A percentile compares a stretch with the other conserved stretches of the same genome.
These are phyloP conservation scores for Nothophytophthora sp. DNA, from an alignment of 352 stramenopile genomes.

Conservation along the genomic window DNA sequence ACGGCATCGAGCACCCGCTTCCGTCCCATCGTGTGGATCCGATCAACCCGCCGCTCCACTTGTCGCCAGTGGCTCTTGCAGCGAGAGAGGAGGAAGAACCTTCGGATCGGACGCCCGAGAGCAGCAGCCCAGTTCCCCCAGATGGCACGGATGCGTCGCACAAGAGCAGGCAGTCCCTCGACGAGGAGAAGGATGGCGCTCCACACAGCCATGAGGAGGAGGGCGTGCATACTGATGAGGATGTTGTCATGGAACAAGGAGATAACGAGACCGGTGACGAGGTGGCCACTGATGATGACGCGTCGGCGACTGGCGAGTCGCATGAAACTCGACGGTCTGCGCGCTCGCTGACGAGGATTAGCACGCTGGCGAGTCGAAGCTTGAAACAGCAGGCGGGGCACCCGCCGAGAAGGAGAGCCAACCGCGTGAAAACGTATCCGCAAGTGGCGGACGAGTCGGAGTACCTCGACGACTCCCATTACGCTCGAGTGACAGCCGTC, in stretches of 20 bases:
- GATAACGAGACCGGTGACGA: slow-evolving; percentile 13
- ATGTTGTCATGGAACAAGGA: slow-evolving; percentile 7
- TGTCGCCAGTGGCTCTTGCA: slow-evolving; percentile 14
- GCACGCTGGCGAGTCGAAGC: slow-evolving; percentile 50
- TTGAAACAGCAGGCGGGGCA: slow-evolving; percentile 37
- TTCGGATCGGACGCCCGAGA: slow-evolving; percentile 23
- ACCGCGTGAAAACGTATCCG: slow-evolving; percentile 25
- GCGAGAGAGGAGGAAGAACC: not conserved
- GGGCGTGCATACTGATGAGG: slow-evolving; percentile 18
- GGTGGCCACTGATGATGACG: slow-evolving; percentile 19
- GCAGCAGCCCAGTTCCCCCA: slow-evolving; percentile 4
- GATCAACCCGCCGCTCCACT: slow-evolving; percentile 41
- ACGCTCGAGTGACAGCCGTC: slow-evolving; percentile 34
- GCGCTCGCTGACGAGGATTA: slow-evolving; percentile 57
- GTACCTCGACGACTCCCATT: slow-evolving; percentile 68
- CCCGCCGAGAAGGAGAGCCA: slow-evolving; percentile 17
- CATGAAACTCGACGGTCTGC: slow-evolving; percentile 56
- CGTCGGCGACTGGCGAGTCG: slow-evolving; percentile 6
- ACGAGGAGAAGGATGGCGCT: slow-evolving; percentile 10
- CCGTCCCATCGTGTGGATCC: slow-evolving; percentile 52
- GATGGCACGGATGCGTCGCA: slow-evolving; percentile 3
- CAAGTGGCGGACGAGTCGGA: slow-evolving; percentile 54
- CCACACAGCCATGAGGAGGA: slow-evolving; percentile 1
- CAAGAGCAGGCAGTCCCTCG: slow-evolving; percentile 9
- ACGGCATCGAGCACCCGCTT: slow-evolving; percentile 81